A percentile compares a stretch with the other conserved stretches of the same genome.
These are phyloP conservation scores for Nothomitra cinnamomea DNA, from an alignment of 2,329 filamentous ascomycete species.

Conservation along the genomic window DNA sequence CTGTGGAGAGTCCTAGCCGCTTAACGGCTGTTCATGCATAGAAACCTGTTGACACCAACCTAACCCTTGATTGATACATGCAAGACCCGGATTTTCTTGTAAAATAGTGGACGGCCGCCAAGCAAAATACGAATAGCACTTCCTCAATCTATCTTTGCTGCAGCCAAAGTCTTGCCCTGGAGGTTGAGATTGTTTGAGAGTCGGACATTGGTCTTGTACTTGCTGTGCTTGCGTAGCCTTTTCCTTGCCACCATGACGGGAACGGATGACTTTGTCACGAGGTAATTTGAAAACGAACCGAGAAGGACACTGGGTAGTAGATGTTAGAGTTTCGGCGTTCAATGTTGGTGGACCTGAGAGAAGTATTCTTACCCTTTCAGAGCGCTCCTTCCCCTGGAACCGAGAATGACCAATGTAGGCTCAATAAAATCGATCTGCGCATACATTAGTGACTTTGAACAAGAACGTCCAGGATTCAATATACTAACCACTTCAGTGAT, in stretches of 20 bases:
- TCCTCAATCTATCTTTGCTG: constrained; percentile 56
- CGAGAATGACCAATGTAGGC: constrained; percentile 83
- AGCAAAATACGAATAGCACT: background rate
- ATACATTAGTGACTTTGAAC: constrained; percentile 1
- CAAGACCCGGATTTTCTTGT: background rate
- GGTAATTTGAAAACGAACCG: constrained; percentile 92
- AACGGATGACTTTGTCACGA: constrained; percentile 90
- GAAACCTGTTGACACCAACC: background rate
- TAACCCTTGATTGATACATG: background rate
- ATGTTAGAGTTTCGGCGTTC: background rate
- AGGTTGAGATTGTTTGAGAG: constrained; percentile 70
- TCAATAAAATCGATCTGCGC: constrained; percentile 70
- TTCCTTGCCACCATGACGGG: constrained; percentile 97
- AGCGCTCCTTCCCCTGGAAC: constrained; percentile 77
- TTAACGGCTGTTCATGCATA: background rate
- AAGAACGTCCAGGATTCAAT: constrained; percentile 1
- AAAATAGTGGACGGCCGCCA: background rate
- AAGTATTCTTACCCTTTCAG: constrained; percentile 60
- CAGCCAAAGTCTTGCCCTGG: constrained; percentile 46
- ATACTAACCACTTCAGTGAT: constrained; percentile 68
- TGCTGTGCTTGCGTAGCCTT: constrained; percentile 67
- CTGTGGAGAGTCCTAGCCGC: background rate
- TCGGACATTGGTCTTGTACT: constrained; percentile 50
- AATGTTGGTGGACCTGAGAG: background rate
- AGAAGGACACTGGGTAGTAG: constrained; percentile 54